phyloP scores from a whole-genome alignment of 2,329 filamentous ascomycete species.

The Penicillium sp. region DNA sequence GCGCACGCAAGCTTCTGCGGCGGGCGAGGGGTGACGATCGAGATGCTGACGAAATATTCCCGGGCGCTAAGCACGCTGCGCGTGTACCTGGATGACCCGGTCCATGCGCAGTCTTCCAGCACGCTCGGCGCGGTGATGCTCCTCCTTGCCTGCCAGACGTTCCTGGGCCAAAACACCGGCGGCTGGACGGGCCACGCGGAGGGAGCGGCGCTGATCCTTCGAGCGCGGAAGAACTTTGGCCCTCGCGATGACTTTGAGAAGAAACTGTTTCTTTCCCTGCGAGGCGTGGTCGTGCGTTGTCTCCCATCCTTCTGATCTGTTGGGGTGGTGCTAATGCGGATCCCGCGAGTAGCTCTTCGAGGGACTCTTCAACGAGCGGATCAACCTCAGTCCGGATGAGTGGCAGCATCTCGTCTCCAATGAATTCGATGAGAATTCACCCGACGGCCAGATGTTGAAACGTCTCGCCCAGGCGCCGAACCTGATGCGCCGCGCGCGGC shows the following conservation, averaged over 20 bases:
- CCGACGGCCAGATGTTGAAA: constrained; percentile 33
- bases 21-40: constrained; percentile 13
- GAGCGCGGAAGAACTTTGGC: constrained; percentile 30
- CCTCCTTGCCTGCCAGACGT: constrained; percentile 33
- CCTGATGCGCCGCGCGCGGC: constrained; percentile 29
- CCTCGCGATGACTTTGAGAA: constrained; percentile 36
- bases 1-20: constrained; percentile 30
- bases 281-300: constrained; percentile 36
- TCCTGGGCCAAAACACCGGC: constrained; percentile 19
- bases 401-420: constrained; percentile 36
- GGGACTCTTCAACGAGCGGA: constrained; percentile 34
- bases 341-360: constrained; percentile 35
- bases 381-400: constrained; percentile 32
- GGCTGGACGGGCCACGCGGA: constrained; percentile 33
- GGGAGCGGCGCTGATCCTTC: constrained; percentile 38
- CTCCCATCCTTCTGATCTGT: not conserved
- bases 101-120: constrained; percentile 31
- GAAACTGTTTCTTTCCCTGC: constrained; percentile 34
- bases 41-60: constrained; percentile 33
- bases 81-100: constrained; percentile 30
- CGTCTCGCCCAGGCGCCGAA: constrained; percentile 31
- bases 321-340: not conserved
- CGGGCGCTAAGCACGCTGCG: constrained; percentile 29
- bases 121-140: constrained; percentile 41
- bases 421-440: constrained; percentile 26